A percentile compares a stretch with the other conserved stretches of the same genome.
These are phyloP conservation scores for Ustilago hordei DNA, from an alignment of 1,284 basidiomycete species.

Conservation along the genomic window DNA sequence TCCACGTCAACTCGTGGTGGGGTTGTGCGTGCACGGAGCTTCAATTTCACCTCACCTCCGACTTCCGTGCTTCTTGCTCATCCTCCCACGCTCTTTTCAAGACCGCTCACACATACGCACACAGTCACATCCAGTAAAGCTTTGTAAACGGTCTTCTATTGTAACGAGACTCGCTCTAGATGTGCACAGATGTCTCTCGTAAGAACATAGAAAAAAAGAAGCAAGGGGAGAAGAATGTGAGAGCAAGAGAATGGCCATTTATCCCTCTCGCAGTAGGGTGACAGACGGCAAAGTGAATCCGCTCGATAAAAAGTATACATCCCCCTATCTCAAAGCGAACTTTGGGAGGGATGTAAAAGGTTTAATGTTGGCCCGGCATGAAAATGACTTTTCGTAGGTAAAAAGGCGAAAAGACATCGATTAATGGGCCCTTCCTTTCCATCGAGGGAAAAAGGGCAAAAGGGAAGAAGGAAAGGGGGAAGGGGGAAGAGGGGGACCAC, in stretches of 20 bases:
- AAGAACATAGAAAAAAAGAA: neutral
- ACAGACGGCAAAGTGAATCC: constrained; percentile 57
- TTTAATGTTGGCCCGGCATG: constrained; percentile 62
- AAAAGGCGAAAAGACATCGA: constrained; percentile 46
- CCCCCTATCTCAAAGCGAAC: constrained; percentile 5
- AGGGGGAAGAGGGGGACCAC: neutral
- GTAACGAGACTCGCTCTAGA: neutral
- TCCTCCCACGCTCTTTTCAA: neutral
- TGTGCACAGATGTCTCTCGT: neutral
- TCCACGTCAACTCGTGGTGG: constrained; percentile 18
- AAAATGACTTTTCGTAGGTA: constrained; percentile 54
- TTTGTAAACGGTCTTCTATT: neutral
- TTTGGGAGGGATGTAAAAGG: neutral
- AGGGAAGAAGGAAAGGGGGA: neutral
- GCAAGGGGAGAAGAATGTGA: constrained; percentile 19
- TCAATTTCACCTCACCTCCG: neutral
- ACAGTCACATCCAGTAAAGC: neutral
- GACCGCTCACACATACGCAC: neutral
- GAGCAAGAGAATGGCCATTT: constrained; percentile 49
- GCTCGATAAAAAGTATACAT: constrained; percentile 14
- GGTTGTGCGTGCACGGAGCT: neutral
- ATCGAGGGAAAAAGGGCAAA: neutral
- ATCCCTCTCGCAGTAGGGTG: neutral
- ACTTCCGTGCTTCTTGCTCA: neutral
- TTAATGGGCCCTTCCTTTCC: constrained; percentile 53